Conservation (phyloP, 2,329 filamentous ascomycete genomes). For the Colletotrichum eleusines region DNA sequence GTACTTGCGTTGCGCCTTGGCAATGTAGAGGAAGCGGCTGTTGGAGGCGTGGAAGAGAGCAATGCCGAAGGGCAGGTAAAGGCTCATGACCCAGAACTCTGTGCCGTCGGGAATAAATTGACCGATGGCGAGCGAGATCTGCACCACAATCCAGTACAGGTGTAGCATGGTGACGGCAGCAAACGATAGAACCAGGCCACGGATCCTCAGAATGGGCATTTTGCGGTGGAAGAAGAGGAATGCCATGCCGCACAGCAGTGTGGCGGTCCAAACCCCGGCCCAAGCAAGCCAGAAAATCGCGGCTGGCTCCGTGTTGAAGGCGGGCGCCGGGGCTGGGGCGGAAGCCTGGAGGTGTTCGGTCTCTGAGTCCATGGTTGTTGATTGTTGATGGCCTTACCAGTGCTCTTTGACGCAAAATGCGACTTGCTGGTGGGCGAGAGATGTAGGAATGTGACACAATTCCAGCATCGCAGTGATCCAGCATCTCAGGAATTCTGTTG, state of each 20-base stretch:
- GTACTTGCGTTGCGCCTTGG: constrained; percentile 61
- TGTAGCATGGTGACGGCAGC: constrained; percentile 55
- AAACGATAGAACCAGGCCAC: constrained; percentile 46
- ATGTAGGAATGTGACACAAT: constrained; percentile 13
- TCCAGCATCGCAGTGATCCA: neutral
- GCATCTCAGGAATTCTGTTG: neutral
- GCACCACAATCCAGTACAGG: constrained; percentile 57
- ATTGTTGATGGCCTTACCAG: neutral
- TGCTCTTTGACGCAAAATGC: neutral
- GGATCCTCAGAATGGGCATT: constrained; percentile 56
- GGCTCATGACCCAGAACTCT: constrained; percentile 76
- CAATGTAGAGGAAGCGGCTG: constrained; percentile 69
- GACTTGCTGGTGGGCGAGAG: neutral
- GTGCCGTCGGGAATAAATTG: constrained; percentile 61
- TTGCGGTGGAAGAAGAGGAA: constrained; percentile 56
- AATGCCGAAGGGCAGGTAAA: constrained; percentile 73
- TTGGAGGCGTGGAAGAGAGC: constrained; percentile 75
- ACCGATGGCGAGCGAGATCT: constrained; percentile 55
- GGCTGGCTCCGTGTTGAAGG: constrained; percentile 49
- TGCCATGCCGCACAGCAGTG: constrained; percentile 55
- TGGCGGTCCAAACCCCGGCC: constrained; percentile 53
- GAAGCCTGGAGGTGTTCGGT: neutral
- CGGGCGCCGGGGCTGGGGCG: constrained; percentile 14
- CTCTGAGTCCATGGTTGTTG: constrained; percentile 16
- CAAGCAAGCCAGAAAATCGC: constrained; percentile 58